phyloP scores from a whole-genome alignment of 139 green algal genomes.

The Astrephomene gubernaculifera region DNA sequence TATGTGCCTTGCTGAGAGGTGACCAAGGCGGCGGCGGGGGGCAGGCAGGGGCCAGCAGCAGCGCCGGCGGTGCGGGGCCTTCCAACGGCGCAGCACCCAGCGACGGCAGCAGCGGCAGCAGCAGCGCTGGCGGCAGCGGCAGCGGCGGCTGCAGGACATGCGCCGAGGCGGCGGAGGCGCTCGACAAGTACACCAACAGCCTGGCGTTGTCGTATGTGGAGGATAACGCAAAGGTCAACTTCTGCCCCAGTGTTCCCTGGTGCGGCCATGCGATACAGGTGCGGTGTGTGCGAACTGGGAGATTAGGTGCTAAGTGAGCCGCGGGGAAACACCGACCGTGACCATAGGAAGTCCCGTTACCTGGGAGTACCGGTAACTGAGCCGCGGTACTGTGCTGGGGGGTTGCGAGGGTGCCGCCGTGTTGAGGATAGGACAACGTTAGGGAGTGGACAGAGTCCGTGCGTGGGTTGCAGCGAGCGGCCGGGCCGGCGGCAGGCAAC shows the following conservation, averaged over 20 bases:
- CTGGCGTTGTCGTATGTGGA: conserved; percentile 78
- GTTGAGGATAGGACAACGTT: no score
- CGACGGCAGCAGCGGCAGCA: background rate
- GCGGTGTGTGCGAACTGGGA: background rate
- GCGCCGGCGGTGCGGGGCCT: background rate
- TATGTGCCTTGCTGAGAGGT: conserved; percentile 56
- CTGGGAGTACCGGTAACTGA: no score
- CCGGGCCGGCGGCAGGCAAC: no score
- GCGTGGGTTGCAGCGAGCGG: no score
- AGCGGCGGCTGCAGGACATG: background rate
- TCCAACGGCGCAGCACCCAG: background rate
- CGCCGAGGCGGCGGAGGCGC: conserved; percentile 32
- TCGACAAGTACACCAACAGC: conserved; percentile 71
- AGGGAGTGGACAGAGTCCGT: no score
- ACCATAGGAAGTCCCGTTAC: no score
- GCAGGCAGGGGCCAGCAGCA: background rate
- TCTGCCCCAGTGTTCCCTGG: conserved; percentile 75
- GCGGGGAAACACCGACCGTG: no score
- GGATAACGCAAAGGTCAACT: conserved; percentile 63
- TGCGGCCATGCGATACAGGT: conserved; percentile 77
- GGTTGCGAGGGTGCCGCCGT: no score
- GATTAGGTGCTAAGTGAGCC: no score
- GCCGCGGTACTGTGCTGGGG: no score
- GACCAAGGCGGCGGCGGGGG: background rate
- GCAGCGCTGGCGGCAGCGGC: background rate